Percentiles rank a stretch among this genome's conserved stretches.
These are phyloP conservation scores for Colletotrichum orbiculare DNA, from an alignment of 2,329 filamentous ascomycete species.

Conservation along the genomic window DNA sequence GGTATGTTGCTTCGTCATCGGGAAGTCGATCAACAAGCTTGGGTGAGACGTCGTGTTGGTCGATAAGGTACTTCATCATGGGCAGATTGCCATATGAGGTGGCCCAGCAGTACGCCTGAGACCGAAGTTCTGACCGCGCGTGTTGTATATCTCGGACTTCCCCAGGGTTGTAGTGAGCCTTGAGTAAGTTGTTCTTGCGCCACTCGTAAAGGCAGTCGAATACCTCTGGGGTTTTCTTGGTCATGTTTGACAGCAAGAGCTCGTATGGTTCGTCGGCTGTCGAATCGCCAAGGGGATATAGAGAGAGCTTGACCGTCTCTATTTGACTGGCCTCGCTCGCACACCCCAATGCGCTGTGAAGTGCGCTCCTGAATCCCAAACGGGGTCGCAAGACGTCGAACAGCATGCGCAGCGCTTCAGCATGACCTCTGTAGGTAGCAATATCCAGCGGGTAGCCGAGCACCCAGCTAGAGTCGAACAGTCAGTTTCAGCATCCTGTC, in stretches of 20 bases:
- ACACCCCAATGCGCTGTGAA: not conserved
- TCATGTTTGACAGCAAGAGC: not conserved
- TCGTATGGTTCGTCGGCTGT: slow-evolving; percentile 2
- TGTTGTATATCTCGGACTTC: not conserved
- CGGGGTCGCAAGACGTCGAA: slow-evolving; percentile 1
- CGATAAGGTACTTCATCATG: slow-evolving; percentile 3
- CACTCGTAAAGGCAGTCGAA: slow-evolving; percentile 8
- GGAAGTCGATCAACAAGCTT: not conserved
- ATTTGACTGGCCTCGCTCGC: not conserved
- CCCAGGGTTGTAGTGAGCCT: slow-evolving; percentile 1
- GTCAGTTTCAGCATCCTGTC: not conserved
- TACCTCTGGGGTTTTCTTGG: not conserved
- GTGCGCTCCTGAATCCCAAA: not conserved
- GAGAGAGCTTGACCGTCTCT: slow-evolving; percentile 8
- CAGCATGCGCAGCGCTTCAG: slow-evolving; percentile 13
- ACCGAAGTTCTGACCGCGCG: slow-evolving; percentile 7
- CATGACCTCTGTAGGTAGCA: slow-evolving; percentile 5
- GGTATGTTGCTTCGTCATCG: not conserved
- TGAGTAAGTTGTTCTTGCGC: slow-evolving; percentile 7
- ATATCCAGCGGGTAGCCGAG: slow-evolving; percentile 2
- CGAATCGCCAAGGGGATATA: slow-evolving; percentile 8
- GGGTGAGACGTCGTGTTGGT: not conserved
- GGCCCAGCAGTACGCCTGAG: not conserved
- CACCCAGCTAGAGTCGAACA: slow-evolving; percentile 4
- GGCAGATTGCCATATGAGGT: not conserved